These are phyloP conservation scores for Thraustochytrium sp. DNA, from an alignment of 352 stramenopile species.

Conservation along the genomic window DNA sequence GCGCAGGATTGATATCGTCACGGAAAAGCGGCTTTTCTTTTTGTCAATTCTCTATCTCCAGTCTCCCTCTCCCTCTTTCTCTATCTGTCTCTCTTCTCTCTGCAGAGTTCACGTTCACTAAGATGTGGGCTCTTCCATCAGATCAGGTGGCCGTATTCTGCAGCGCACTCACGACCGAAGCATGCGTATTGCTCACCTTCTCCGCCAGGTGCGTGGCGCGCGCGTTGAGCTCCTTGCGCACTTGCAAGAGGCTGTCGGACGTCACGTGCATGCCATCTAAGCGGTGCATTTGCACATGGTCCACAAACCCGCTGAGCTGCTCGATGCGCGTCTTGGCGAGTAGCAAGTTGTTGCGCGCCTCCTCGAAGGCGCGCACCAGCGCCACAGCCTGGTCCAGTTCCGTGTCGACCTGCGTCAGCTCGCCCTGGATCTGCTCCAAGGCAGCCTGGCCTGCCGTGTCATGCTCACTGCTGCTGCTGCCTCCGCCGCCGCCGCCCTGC, in stretches of 20 bases:
- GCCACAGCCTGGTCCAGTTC: conserved; percentile 5
- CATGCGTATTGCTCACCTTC: background rate
- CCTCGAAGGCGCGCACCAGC: background rate
- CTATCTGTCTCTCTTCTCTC: background rate
- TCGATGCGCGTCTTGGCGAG: background rate
- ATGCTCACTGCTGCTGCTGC: background rate
- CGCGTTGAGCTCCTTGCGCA: conserved; percentile 22
- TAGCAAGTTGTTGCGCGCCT: conserved; percentile 6
- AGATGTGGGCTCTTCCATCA: too few relatives aligned
- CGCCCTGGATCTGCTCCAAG: background rate
- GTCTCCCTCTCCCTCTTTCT: too few relatives aligned
- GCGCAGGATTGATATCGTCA: background rate
- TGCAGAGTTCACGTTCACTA: background rate
- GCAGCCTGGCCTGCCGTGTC: background rate
- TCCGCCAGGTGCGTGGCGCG: background rate
- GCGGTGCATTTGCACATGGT: conserved; percentile 27
- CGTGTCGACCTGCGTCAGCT: background rate
- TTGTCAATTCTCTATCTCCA: too few relatives aligned
- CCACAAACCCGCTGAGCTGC: conserved; percentile 30
- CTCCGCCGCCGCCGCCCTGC: background rate
- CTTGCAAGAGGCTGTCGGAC: background rate
- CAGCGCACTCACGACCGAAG: background rate
- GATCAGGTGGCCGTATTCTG: too few relatives aligned
- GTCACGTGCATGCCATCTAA: background rate
- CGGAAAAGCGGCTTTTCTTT: background rate